Base-by-base conservation (phyloP, 345 rosid genomes). In the Hypericum androsaemum region DNA sequence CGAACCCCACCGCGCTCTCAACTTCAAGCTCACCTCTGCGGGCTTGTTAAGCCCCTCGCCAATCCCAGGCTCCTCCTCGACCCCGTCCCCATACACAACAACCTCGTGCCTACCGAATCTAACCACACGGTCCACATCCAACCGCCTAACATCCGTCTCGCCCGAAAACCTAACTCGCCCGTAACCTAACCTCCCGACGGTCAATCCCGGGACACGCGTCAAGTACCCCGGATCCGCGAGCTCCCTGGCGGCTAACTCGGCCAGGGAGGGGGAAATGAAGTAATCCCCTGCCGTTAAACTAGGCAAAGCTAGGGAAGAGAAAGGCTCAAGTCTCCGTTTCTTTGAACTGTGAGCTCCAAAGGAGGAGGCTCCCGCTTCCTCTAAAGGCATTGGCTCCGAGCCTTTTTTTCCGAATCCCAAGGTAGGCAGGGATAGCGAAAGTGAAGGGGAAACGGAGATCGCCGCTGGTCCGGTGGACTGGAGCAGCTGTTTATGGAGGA, bases 41-140 rank as follows among this genome's bases (percentile, higher is more conserved):
- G 86, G 63, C 76, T 92, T 92, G 72, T 92, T 88, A 56, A 92
- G 86, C 43, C 96, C 89, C 62, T 72, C 72, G 47, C 96, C 96
- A 54, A 74, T 78, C 50, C 47, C 59, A 45, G 98, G 98, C 75
- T 92, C 88, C 39, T 63, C 88, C 39, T 63, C 56, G 58, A 50
- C 66, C 57, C 88, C 96, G 60, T 92, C 89, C 59, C 73, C 88
- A 64, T 92, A 88, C 16, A 92, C 96, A 67, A 75, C 72, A 1
- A 88, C 72, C 63, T 75, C 80, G 67, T 88, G 80, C 69, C 83
- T 78, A 52, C 10, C 56, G 47, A 88, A 83, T 79, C 75, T 80
- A 57, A 92, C 89, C 65, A 83, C 78, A 50, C 56, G 68, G 72
- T 80, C 90, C 54, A 88, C 52, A 44, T 81, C 74, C 64, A 92